Base-by-base conservation (phyloP, 257 asterid species). In the Solanum pennellii region DNA sequence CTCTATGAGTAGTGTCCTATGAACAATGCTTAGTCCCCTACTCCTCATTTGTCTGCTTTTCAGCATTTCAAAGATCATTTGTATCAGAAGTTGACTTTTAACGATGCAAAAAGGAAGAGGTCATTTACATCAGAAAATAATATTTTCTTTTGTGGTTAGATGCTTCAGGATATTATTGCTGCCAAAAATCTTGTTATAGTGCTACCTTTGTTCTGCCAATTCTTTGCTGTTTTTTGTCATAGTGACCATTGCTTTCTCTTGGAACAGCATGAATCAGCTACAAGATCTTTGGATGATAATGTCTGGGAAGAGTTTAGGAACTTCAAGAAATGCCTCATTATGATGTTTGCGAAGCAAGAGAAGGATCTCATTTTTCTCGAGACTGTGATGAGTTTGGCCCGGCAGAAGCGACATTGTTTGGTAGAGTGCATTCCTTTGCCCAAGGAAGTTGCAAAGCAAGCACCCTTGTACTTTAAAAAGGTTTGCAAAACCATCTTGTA, bases 261-360 rank as follows among this genome's bases (percentile, higher is more conserved):
- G 90, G 52, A 71, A 77, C 96, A 97, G 99, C 99, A 97, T 86
- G 99, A 97, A 91, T 86, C 93, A 79, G 91, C 98, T 62, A 94
- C 98, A 35, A 95, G 99, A 91, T 89, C 91, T 14, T 93, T 97
- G 5, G 99, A 97, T 16, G 93, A 97, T 83, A 94, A 95, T 83
- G 99, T 97, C 52, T 97, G 98, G 98, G 94, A 94, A 89, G 99
- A 97, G 90, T 92, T 95, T 27, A 95, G 98, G 23, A 97, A 97
- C 92, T 97, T 95, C 95, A 97, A 97, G 96, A 97, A 97, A 89
- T 97, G 99, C 94, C 92, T 97, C 90, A 93, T 95, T 84, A 97
- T 94, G 99, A 95, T 95, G 98, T 95, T 93, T 74, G 97, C 91
- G 12, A 91, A 94, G 92, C 99, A 95, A 88, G 98, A 94, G 76